Evolutionary conservation across 441 rosid genomes (phyloP), one percentile per base, ranked within the genome.

Genomic region (Rhodomyrtus psidioides): DNA sequence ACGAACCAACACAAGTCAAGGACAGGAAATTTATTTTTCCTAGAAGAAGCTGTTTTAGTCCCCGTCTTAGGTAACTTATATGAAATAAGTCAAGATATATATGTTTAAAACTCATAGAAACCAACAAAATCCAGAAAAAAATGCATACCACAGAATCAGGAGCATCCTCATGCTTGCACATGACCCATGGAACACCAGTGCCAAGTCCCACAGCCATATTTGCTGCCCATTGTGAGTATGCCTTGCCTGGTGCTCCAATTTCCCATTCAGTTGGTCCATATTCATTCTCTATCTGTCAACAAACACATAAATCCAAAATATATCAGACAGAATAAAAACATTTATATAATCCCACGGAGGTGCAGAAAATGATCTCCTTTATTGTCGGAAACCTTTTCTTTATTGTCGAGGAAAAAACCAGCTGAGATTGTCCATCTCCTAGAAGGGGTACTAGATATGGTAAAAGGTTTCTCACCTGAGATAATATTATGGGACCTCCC

Each of bases 91-190:
- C 44, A 42, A 65, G n/a, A n/a, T n/a, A n/a, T n/a, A n/a, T n/a
- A n/a, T n/a, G n/a, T n/a, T n/a, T n/a, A n/a, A n/a, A n/a, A n/a
- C n/a, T n/a, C n/a, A n/a, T n/a, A n/a, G n/a, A n/a, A n/a, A n/a
- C n/a, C 46, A 82, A 53, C n/a, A 34, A 54, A 54, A 30, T 28
- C 44, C 49, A 74, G 16, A 56, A 84, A n/a, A n/a, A 76, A 85
- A 34, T 87, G 79, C 90, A 79, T 89, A 94, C 96, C 87, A 92
- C 86, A 39, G 94, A 93, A 82, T 91, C 91, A 62, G 93, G 95
- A 58, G 94, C 95, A 88, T 93, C 93, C 0, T 88, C 93, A 90
- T 93, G 94, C 89, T 94, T 94, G 94, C 96, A 94, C 96, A 94
- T 94, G 82, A 92, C 82, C 96, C 95, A 94, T 57, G 96, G 96